Base-by-base conservation (phyloP, 176 grass and related monocot genomes). In the Typha latifolia region DNA sequence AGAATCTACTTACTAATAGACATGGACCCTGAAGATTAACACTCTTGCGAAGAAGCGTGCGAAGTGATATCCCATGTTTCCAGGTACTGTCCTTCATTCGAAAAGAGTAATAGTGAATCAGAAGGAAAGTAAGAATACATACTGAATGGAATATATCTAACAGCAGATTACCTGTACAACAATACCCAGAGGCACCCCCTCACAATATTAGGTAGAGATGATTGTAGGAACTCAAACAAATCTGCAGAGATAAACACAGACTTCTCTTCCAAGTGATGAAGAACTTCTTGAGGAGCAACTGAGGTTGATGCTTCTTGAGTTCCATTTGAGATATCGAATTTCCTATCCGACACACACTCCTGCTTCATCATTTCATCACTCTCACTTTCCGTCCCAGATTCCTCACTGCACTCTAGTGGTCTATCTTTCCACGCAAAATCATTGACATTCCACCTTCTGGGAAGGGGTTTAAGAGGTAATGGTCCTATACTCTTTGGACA, bases 61-160 rank as follows among this genome's bases (percentile, higher is more conserved):
- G 83, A 69, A 96, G 82, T 62, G 91, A 96, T 61, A 85, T 91
- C 49, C 91, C 91, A 85, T 96, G 81, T 83, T 91, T 96, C 91
- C 84, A 96, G 77, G 91, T 96, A 63, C 91, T 96, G 79, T 51
- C 80, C 81, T 84, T 91, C 77, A 96, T 81, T 87, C 83, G 63
- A 63, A 64, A 77, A 80, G 69, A 85, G 66, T 50, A 78, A 85
- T 65, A 80, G 69, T 71, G n/a, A 80, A 74, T 69, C 67, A 72
- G 62, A 67, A 53, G 21, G 70, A 72, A 48, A 62, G 66, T 51
- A 19, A 62, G 7, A 78, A 47, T 70, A 73, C 53, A 67, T 34
- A 14, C 66, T 50, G 43, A 0, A 6, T 72, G 66, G 18, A 72
- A 68, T 47, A 21, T 22, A 56, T 22, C 49, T 23, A 55, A 65